Percentiles rank a stretch among this genome's conserved stretches.
phyloP scores from a whole-genome alignment of 2,329 filamentous ascomycete genomes.

The Macrophomina phaseolina region DNA sequence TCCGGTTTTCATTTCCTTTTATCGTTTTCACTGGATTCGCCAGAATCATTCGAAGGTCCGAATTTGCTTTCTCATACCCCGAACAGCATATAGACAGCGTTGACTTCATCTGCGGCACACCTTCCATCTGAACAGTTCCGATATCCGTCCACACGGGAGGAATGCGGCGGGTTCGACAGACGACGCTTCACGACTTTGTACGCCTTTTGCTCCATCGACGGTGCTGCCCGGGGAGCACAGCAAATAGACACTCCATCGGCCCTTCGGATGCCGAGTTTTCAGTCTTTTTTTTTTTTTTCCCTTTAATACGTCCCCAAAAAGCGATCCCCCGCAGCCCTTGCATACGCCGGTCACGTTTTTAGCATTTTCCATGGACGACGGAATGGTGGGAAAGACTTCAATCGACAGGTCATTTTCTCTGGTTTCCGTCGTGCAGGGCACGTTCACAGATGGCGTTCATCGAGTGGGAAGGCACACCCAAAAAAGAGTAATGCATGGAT shows the following conservation, averaged over 20 bases:
- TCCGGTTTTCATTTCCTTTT: slow-evolving; percentile 39
- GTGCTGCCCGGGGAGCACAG: slow-evolving; percentile 45
- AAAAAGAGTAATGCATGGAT: slow-evolving; percentile 26
- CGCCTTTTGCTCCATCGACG: slow-evolving; percentile 43
- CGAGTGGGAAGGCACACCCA: slow-evolving; percentile 27
- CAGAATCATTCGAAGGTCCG: slow-evolving; percentile 42
- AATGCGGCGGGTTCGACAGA: slow-evolving; percentile 40
- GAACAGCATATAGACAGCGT: slow-evolving; percentile 59
- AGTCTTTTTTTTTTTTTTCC: slow-evolving; percentile 35
- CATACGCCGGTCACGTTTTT: slow-evolving; percentile 27
- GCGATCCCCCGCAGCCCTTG: slow-evolving; percentile 43
- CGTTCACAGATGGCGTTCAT: slow-evolving; percentile 27
- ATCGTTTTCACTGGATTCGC: slow-evolving; percentile 38
- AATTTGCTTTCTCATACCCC: slow-evolving; percentile 50
- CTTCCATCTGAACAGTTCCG: slow-evolving; percentile 44
- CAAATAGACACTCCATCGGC: slow-evolving; percentile 48
- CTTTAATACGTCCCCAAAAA: slow-evolving; percentile 41
- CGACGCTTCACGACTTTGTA: slow-evolving; percentile 48
- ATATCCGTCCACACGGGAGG: slow-evolving; percentile 24
- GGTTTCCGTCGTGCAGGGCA: slow-evolving; percentile 27
- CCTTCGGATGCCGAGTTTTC: slow-evolving; percentile 42
- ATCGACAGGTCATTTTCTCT: slow-evolving; percentile 25
- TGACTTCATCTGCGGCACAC: slow-evolving; percentile 52
- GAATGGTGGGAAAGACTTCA: slow-evolving; percentile 22
- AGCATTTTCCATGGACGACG: slow-evolving; percentile 27